These are phyloP conservation scores for Huntiella savannae DNA, from an alignment of 2,329 filamentous ascomycete genomes.

Conservation along the genomic window DNA sequence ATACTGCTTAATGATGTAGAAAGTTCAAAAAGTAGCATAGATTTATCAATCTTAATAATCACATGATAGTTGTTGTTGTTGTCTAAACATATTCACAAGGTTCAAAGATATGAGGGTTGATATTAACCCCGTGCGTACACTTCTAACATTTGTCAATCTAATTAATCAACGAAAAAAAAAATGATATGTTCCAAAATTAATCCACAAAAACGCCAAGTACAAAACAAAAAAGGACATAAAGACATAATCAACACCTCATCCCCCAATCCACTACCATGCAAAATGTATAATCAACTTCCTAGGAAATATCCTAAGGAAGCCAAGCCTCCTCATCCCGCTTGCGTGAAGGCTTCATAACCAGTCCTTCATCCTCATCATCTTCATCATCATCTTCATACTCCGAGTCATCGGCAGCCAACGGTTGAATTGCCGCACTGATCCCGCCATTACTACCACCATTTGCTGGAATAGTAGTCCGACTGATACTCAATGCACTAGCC, in stretches of 20 bases:
- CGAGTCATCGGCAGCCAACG: constrained; percentile 15
- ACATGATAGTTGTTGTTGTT: not conserved
- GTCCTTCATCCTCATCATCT: constrained; percentile 29
- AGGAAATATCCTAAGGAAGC: constrained; percentile 25
- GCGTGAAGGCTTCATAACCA: constrained; percentile 33
- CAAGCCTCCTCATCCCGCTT: constrained; percentile 41
- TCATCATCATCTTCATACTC: constrained; percentile 24
- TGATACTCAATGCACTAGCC: constrained; percentile 6
- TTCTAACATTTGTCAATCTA: too few relatives aligned
- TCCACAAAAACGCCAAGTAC: not conserved
- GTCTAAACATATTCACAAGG: too few relatives aligned
- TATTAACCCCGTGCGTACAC: too few relatives aligned
- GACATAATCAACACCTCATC: not conserved
- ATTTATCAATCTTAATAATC: not conserved
- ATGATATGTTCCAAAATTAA: not conserved
- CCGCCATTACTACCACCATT: constrained; percentile 18
- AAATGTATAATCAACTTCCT: constrained; percentile 2
- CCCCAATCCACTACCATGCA: not conserved
- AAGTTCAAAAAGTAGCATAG: not conserved
- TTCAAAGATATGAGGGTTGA: too few relatives aligned
- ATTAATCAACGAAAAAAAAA: too few relatives aligned
- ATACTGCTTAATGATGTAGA: not conserved
- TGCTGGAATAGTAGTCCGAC: constrained; percentile 5
- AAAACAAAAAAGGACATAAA: not conserved
- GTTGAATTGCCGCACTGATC: constrained; percentile 20